phyloP scores from a whole-genome alignment of 305 asterid species.

The Solanum hybrid region DNA sequence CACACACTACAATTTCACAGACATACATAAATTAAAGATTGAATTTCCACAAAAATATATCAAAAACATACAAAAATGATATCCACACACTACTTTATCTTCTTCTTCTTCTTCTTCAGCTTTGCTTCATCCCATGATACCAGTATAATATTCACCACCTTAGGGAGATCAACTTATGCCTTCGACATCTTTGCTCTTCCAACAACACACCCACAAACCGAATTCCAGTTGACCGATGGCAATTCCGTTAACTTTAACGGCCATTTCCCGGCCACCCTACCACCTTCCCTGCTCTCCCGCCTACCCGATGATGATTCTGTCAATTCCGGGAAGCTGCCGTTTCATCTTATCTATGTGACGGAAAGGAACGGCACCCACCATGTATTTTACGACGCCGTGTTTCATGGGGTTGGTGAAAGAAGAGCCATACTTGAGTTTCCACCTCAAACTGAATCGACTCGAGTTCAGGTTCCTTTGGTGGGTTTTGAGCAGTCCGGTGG shows the following conservation, averaged over 20 bases:
- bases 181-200: constrained; percentile 65
- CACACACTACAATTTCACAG: neutral
- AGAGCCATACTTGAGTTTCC: constrained; percentile 30
- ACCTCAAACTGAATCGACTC: constrained; percentile 14
- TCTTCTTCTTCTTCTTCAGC: constrained; percentile 5
- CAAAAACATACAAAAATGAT: constrained; percentile 12
- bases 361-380: constrained; percentile 64
- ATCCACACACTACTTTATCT: neutral
- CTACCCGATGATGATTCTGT: constrained; percentile 7
- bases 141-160: constrained; percentile 54
- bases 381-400: constrained; percentile 44
- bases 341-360: constrained; percentile 53
- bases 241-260: constrained; percentile 73
- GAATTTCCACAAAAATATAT: neutral
- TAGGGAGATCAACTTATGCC: constrained; percentile 63
- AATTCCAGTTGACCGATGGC: constrained; percentile 59
- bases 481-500: constrained; percentile 26
- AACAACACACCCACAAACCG: neutral
- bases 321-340: constrained; percentile 1
- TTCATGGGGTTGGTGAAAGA: neutral
- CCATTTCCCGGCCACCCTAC: constrained; percentile 37
- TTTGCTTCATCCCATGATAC: constrained; percentile 10
- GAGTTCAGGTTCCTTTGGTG: constrained; percentile 41
- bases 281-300: constrained; percentile 26
- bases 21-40: neutral